These are phyloP conservation scores for Boletellus ananiceps DNA, from an alignment of 768 basidiomycete genomes.

Conservation along the genomic window DNA sequence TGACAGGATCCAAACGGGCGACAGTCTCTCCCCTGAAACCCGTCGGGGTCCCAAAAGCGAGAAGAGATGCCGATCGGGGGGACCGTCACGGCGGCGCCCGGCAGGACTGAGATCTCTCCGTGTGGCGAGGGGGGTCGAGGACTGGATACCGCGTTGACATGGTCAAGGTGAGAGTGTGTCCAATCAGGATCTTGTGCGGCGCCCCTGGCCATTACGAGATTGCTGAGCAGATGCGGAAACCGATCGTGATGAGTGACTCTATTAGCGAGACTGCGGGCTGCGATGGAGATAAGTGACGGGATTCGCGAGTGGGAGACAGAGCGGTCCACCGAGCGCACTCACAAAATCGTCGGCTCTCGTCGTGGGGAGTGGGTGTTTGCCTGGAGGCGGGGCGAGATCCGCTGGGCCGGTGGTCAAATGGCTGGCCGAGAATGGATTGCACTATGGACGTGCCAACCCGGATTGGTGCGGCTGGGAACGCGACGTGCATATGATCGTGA, in stretches of 20 bases:
- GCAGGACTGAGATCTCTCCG: slow-evolving; percentile 16
- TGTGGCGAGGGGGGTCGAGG: slow-evolving; percentile 12
- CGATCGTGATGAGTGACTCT: slow-evolving; percentile 10
- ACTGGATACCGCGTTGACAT: slow-evolving; percentile 20
- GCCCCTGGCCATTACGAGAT: slow-evolving; percentile 25
- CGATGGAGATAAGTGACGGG: slow-evolving; percentile 16
- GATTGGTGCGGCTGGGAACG: slow-evolving; percentile 26
- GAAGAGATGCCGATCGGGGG: slow-evolving; percentile 5
- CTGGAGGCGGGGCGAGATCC: slow-evolving; percentile 20
- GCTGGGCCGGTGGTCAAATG: slow-evolving; percentile 8
- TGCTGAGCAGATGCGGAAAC: slow-evolving; percentile 16
- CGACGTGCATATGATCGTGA: slow-evolving; percentile 21
- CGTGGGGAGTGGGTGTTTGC: slow-evolving; percentile 16
- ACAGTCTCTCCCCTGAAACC: slow-evolving; percentile 4
- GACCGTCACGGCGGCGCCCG: slow-evolving; percentile 25
- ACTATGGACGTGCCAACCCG: slow-evolving; percentile 20
- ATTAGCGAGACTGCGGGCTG: slow-evolving; percentile 16
- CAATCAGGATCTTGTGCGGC: slow-evolving; percentile 20
- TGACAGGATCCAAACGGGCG: slow-evolving; percentile 14
- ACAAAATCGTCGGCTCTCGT: slow-evolving; percentile 11
- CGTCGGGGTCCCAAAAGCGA: not conserved
- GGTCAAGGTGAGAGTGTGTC: slow-evolving; percentile 19
- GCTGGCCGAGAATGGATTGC: slow-evolving; percentile 16
- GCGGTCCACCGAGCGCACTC: slow-evolving; percentile 3
- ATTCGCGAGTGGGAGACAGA: slow-evolving; percentile 10